These are phyloP conservation scores for Senna siamea DNA, from an alignment of 306 rosid genomes.

Conservation along the genomic window DNA sequence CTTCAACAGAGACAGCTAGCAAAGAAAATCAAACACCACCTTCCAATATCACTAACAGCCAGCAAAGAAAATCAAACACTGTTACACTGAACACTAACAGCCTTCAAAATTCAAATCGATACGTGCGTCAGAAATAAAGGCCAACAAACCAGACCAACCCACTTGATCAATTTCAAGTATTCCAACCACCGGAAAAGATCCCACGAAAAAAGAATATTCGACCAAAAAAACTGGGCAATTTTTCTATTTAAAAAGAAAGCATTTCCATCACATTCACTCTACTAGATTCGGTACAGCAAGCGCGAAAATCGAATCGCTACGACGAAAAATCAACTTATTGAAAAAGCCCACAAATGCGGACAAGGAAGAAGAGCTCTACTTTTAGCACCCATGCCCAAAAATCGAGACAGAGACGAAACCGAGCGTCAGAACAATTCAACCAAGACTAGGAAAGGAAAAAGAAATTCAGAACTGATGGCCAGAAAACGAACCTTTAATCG, in stretches of 20 bases:
- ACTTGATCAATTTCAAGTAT: not conserved
- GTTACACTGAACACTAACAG: too few relatives aligned
- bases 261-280: not conserved
- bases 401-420: not conserved
- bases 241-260: not conserved
- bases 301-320: not conserved
- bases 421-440: not conserved
- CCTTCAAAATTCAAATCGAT: too few relatives aligned
- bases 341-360: not conserved
- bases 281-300: not conserved
- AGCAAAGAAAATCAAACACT: too few relatives aligned
- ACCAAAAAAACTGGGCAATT: not conserved
- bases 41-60: too few relatives aligned
- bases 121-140: not conserved
- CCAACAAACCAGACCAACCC: not conserved
- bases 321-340: not conserved
- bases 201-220: not conserved
- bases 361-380: not conserved
- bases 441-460: not conserved
- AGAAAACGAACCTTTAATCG: conserved; percentile 1
- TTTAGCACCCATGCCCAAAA: too few relatives aligned
- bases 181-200: not conserved
- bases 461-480: not conserved
- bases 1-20: too few relatives aligned
- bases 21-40: too few relatives aligned